Percentiles rank a stretch among this genome's conserved stretches.
Evolutionary conservation across 257 asterid genomes (phyloP).

Genomic region (Pogostemon cablin): DNA sequence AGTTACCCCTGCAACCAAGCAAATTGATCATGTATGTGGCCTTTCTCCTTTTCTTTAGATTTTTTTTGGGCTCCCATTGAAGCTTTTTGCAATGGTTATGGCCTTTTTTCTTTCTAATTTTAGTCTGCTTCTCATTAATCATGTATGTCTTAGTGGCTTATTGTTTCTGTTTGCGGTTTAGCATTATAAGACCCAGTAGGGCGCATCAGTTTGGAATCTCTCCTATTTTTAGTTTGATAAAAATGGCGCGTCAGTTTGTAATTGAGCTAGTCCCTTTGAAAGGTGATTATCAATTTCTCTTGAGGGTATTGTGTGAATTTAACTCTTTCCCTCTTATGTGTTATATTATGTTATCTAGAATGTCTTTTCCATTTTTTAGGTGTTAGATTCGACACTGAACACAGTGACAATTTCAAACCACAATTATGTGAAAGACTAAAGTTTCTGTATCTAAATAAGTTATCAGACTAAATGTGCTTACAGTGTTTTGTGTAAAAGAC

Average conservation of each 20-base stretch:
- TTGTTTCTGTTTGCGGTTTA: not conserved
- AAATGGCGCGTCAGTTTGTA: not conserved
- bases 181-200: not conserved
- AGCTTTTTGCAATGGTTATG: not conserved
- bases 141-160: not conserved
- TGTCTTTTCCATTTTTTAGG: constrained; percentile 2
- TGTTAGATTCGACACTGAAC: not conserved
- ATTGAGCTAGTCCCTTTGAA: not conserved
- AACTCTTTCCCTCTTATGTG: not conserved
- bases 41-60: not conserved
- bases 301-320: not conserved
- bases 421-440: not conserved
- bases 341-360: not conserved
- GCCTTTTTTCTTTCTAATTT: not conserved
- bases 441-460: constrained; percentile 7
- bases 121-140: no score
- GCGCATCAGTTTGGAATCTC: not conserved
- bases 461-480: not conserved
- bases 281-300: not conserved
- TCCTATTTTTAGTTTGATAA: not conserved
- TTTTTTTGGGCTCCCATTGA: not conserved
- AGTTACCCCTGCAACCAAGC: constrained; percentile 92
- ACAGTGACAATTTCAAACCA: not conserved
- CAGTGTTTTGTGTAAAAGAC: not conserved
- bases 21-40: constrained; percentile 89